These are phyloP conservation scores for Aspergillus pseudotamarii DNA, from an alignment of 2,329 filamentous ascomycete species.

Conservation along the genomic window DNA sequence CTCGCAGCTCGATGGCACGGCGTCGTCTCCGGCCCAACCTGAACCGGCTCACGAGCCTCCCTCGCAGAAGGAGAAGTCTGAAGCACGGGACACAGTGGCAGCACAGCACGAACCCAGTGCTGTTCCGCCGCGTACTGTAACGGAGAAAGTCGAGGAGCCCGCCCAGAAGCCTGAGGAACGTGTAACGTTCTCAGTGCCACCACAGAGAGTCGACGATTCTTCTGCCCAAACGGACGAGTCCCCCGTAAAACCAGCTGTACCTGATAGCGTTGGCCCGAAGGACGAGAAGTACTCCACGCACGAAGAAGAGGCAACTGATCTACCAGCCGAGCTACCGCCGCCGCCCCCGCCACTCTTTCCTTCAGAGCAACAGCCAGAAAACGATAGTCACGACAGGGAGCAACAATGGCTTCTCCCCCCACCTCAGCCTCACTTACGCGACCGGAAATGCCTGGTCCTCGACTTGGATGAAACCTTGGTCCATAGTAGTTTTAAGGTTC, in stretches of 20 bases:
- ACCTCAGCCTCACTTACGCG: slow-evolving; percentile 75
- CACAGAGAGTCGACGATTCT: slow-evolving; percentile 23
- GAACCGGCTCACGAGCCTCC: slow-evolving; percentile 16
- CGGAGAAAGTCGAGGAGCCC: slow-evolving; percentile 22
- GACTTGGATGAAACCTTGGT: slow-evolving; percentile 97
- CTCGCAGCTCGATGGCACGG: slow-evolving; percentile 37
- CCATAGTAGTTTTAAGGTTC: slow-evolving; percentile 98
- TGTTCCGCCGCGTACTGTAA: slow-evolving; percentile 20
- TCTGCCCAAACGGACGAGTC: slow-evolving; percentile 58
- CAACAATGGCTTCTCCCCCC: slow-evolving; percentile 80
- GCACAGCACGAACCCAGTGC: slow-evolving; percentile 10
- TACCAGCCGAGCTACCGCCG: slow-evolving; percentile 57
- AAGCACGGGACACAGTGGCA: slow-evolving; percentile 11
- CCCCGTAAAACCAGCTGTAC: slow-evolving; percentile 64
- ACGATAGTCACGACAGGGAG: slow-evolving; percentile 44
- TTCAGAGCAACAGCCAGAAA: slow-evolving; percentile 38
- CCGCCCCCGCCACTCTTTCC: slow-evolving; percentile 58
- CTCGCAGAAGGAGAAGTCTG: slow-evolving; percentile 20
- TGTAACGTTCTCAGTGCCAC: slow-evolving; percentile 3
- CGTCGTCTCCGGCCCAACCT: slow-evolving; percentile 19
- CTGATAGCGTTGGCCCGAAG: slow-evolving; percentile 45
- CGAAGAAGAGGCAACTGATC: slow-evolving; percentile 45
- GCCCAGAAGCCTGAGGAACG: slow-evolving; percentile 25
- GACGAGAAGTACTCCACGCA: slow-evolving; percentile 50
- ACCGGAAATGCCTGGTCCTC: slow-evolving; percentile 90